Evolutionary conservation across 1,139 yeast genomes (phyloP), one percentile per base, ranked within the genome.

Genomic region (Suhomyces guaymorum): DNA sequence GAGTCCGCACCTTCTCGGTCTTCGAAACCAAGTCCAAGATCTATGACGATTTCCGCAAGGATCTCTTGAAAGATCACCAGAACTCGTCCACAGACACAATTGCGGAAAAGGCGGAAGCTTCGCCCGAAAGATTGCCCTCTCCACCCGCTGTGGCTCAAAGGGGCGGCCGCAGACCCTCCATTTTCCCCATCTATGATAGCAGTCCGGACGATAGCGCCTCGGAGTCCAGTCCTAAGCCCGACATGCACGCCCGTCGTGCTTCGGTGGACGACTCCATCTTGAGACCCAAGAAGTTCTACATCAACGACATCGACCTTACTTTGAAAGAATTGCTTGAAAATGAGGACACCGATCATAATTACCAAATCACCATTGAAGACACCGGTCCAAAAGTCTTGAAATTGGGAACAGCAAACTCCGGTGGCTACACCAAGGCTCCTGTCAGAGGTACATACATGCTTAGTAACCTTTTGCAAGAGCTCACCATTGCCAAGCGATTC

Each of bases 361-460:
- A 65, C 57, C 97, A 90, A 59, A 90, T 90, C 51, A 89, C 97
- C 10, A 83, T 89, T 35, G 97, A 89, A 52, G 97, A 89, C 57
- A 75, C 80, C 3, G 97, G 97, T 0, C 96, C 97, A n/a, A 89
- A 89, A 54, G 94, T 85, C 11, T 66, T 88, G 44, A 73, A 80
- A 46, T 68, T 89, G 26, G 96, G 96, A 5, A 87, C 96, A 0
- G 87, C 81, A 30, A 85, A 85, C 55, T 86, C 96, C 2, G 78
- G 82, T 47, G 96, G 97, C 1, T 85, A 63, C 59, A 80, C 78
- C 28, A 82, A 79, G 49, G 73, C 77, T 29, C 87, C 82, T 37
- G 73, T 90, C 35, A 68, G 96, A 44, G 97, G 97, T 10, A 89
- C 96, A 0, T 90, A 90, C 55, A 86, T 86, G 92, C 68, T 90